phyloP scores from a whole-genome alignment of 495 filamentous ascomycete species.

The Trichoderma virens region DNA sequence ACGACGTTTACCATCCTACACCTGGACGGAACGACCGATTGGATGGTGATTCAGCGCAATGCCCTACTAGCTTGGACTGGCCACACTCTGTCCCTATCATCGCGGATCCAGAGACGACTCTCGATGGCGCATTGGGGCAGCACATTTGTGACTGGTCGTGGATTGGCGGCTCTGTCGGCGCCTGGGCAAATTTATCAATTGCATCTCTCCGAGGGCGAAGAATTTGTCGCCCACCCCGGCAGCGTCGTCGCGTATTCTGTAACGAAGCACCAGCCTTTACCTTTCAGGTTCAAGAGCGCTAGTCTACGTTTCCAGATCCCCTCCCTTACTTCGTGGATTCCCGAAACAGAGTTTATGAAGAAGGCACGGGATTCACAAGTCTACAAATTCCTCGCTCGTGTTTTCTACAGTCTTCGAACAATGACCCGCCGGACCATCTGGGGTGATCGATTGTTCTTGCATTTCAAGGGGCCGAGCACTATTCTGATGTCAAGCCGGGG shows the following conservation, averaged over 20 bases:
- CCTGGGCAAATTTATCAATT: conserved; percentile 83
- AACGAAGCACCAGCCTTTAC: conserved; percentile 60
- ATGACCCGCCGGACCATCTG: conserved; percentile 75
- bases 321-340: conserved; percentile 43
- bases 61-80: conserved; percentile 95
- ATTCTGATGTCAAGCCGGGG: conserved; percentile 80
- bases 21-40: conserved; percentile 91
- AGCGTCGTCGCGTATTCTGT: conserved; percentile 87
- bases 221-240: conserved; percentile 78
- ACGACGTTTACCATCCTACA: conserved; percentile 81
- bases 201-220: conserved; percentile 65
- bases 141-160: conserved; percentile 77
- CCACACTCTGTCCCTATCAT: conserved; percentile 66
- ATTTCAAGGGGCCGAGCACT: conserved; percentile 78
- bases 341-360: conserved; percentile 56
- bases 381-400: conserved; percentile 56
- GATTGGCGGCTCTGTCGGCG: conserved; percentile 74
- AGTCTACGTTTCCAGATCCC: conserved; percentile 74
- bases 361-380: conserved; percentile 58
- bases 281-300: conserved; percentile 77
- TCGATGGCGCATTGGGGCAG: conserved; percentile 85
- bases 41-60: conserved; percentile 80
- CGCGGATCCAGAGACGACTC: conserved; percentile 65
- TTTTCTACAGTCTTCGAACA: conserved; percentile 60
- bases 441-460: conserved; percentile 87